phyloP scores from a whole-genome alignment of 768 basidiomycete species.

The Lactarius deliciosus region DNA sequence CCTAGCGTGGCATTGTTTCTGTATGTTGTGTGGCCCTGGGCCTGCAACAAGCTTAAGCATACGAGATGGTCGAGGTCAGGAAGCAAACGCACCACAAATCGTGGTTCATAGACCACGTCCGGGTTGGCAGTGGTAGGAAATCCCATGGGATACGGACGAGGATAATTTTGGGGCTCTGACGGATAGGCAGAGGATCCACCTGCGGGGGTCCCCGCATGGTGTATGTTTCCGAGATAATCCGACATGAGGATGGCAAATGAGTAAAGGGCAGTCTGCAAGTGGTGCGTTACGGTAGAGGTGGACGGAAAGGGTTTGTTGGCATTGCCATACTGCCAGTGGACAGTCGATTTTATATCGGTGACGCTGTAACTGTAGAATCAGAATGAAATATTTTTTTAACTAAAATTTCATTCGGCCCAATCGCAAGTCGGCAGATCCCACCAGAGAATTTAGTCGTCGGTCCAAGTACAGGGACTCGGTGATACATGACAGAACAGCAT shows the following conservation, averaged over 20 bases:
- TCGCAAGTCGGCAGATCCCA: neutral
- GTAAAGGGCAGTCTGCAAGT: neutral
- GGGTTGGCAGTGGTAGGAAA: neutral
- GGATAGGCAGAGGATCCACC: neutral
- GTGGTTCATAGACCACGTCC: neutral
- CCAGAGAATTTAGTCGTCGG: neutral
- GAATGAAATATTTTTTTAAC: neutral
- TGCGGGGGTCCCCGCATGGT: neutral
- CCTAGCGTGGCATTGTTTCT: neutral
- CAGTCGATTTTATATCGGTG: neutral
- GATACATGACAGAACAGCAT: neutral
- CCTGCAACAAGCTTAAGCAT: neutral
- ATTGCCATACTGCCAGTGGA: neutral
- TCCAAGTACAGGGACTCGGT: neutral
- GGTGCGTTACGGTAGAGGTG: neutral
- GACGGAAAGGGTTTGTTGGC: neutral
- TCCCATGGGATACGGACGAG: neutral
- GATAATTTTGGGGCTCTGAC: neutral
- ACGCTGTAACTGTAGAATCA: neutral
- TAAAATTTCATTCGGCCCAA: neutral
- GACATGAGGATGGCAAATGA: neutral
- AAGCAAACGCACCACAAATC: neutral
- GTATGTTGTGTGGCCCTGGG: neutral
- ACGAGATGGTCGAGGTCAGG: neutral
- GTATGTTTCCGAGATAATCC: neutral